phyloP scores from a whole-genome alignment of 257 asterid species.

The Misopates orontium region DNA sequence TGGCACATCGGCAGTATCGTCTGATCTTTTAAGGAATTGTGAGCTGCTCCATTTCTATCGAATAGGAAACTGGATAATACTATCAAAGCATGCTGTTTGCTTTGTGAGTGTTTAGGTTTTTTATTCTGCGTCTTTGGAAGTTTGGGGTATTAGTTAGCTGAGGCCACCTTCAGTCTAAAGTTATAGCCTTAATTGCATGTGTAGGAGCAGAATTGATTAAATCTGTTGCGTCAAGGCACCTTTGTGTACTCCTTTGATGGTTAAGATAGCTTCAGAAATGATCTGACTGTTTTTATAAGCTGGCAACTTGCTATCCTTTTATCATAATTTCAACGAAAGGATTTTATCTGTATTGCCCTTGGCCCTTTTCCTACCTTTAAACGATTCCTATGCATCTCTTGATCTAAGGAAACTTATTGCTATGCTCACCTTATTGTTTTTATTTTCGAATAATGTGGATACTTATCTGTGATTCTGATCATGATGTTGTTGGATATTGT shows the following conservation, averaged over 20 bases:
- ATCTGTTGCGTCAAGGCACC: background rate
- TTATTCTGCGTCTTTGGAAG: background rate
- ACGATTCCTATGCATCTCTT: too few species aligned
- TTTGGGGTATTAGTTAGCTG: background rate
- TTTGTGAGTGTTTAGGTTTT: background rate
- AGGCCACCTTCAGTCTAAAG: background rate
- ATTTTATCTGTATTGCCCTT: background rate
- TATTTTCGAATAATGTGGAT: conserved; percentile 35
- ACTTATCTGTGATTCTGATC: conserved; percentile 25
- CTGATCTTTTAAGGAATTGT: background rate
- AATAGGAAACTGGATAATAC: background rate
- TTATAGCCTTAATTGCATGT: background rate
- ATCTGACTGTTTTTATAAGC: background rate
- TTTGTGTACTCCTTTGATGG: background rate
- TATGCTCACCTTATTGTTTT: too few species aligned
- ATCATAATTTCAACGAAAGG: background rate
- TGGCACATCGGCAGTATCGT: background rate
- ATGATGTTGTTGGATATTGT: conserved; percentile 13
- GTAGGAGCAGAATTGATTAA: background rate
- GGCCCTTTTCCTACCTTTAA: too few species aligned
- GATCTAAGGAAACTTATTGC: too few species aligned
- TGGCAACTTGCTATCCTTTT: background rate
- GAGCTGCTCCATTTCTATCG: background rate
- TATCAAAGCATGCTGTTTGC: background rate
- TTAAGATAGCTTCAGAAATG: background rate